Percentiles rank a stretch among this genome's conserved stretches.
Evolutionary conservation across 371 early-diverging fungal species (phyloP).

Genomic region (Coemansia sp.): DNA sequence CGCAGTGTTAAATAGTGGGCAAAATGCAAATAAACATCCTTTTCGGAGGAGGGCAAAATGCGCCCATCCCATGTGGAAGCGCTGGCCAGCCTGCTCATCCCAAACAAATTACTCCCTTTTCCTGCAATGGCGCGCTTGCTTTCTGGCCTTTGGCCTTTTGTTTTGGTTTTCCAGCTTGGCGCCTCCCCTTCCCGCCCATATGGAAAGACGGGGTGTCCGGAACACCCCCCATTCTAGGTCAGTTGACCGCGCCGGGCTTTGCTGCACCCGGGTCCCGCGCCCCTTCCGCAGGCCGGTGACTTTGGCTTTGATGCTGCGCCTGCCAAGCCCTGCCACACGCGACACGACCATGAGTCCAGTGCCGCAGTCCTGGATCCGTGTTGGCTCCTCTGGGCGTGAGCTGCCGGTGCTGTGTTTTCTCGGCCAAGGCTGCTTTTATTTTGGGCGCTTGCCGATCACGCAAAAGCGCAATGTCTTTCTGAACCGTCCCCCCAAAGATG

Average conservation of each 20-base stretch:
- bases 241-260: slow-evolving; percentile 6
- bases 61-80: neutral
- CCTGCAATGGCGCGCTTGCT: slow-evolving; percentile 8
- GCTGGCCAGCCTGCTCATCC: slow-evolving; percentile 1
- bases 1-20: slow-evolving; percentile 19
- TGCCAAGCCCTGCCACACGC: neutral
- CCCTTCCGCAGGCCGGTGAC: neutral
- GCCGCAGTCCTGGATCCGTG: neutral
- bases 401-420: neutral
- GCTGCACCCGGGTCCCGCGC: neutral
- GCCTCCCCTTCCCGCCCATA: neutral
- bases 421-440: neutral
- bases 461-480: neutral
- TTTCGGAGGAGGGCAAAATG: neutral
- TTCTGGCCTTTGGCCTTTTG: slow-evolving; percentile 4
- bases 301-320: neutral
- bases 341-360: neutral
- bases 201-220: neutral
- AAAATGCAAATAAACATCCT: neutral
- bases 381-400: neutral
- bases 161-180: slow-evolving; percentile 7
- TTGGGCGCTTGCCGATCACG: neutral
- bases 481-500: no score
- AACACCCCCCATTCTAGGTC: neutral
- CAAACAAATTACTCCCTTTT: slow-evolving; percentile 10